Conservation (phyloP, 371 early-diverging fungal genomes). For the Cokeromyces recurvatus region DNA sequence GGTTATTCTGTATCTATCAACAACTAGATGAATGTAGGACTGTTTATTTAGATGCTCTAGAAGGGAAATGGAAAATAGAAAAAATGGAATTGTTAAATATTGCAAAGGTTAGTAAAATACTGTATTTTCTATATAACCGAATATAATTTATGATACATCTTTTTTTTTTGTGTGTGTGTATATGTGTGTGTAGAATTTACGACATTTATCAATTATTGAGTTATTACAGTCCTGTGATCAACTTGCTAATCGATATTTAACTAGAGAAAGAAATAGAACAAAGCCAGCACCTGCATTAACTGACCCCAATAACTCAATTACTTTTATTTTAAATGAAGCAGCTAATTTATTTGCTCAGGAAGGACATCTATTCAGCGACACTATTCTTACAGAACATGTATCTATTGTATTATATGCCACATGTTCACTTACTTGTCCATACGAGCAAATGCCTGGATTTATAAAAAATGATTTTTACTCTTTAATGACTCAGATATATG, state of each 20-base stretch:
- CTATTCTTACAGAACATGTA: conserved; percentile 2
- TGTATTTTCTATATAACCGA: no score
- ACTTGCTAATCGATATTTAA: no score
- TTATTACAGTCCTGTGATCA: no score
- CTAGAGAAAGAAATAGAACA: conserved; percentile 17
- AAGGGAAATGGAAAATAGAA: conserved; percentile 18
- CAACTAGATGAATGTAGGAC: conserved; percentile 1
- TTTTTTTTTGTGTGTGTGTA: conserved; percentile 3
- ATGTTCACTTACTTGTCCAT: conserved; percentile 2
- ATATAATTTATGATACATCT: background rate
- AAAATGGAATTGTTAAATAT: conserved; percentile 3
- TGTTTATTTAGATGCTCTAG: conserved; percentile 15
- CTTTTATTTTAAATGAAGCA: conserved; percentile 15
- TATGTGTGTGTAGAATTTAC: no score
- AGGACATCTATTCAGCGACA: background rate
- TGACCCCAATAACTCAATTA: conserved; percentile 17
- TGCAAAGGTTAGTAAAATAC: conserved; percentile 16
- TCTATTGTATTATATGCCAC: conserved; percentile 16
- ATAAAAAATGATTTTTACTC: background rate
- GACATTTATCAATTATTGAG: no score
- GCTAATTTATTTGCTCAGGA: conserved; percentile 21
- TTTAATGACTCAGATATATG: conserved; percentile 1
- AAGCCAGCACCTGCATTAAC: conserved; percentile 13
- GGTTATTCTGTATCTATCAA: conserved; percentile 28
- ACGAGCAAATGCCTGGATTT: no score